phyloP scores from a whole-genome alignment of 1,139 yeast species.

The Nematodospora anomalae region DNA sequence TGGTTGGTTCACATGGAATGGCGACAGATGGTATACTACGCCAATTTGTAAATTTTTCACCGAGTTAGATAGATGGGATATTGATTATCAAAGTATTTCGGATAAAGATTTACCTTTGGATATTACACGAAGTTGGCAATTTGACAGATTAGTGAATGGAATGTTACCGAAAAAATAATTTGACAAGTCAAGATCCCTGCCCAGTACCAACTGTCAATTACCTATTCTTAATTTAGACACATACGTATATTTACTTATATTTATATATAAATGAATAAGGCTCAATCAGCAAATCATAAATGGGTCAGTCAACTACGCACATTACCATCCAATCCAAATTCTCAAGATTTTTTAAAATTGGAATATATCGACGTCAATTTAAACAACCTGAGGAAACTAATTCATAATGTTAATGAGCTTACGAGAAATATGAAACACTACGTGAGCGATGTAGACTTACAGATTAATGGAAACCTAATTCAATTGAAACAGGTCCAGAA shows the following conservation, averaged over 20 bases:
- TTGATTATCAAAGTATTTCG: constrained; percentile 14
- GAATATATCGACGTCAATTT: constrained; percentile 49
- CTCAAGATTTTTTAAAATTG: constrained; percentile 40
- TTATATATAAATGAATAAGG: neutral
- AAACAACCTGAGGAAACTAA: constrained; percentile 44
- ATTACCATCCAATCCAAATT: constrained; percentile 39
- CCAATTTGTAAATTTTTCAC: constrained; percentile 38
- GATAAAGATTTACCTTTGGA: constrained; percentile 30
- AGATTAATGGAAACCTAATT: constrained; percentile 29
- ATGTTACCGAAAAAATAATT: constrained; percentile 13
- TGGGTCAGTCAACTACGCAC: constrained; percentile 40
- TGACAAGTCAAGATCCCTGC: too few species aligned
- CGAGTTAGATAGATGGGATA: constrained; percentile 30
- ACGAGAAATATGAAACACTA: constrained; percentile 22
- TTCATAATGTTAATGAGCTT: constrained; percentile 30
- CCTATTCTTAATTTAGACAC: too few species aligned
- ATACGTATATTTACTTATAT: too few species aligned
- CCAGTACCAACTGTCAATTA: neutral
- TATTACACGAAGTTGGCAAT: constrained; percentile 27
- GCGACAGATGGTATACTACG: constrained; percentile 54
- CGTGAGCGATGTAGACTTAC: constrained; percentile 20
- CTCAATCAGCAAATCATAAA: constrained; percentile 12
- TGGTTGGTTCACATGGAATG: constrained; percentile 54
- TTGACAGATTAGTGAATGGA: constrained; percentile 28
- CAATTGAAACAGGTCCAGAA: constrained; percentile 26